Evolutionary conservation across 495 filamentous ascomycete species (phyloP), one percentile per base, ranked within the genome.

Genomic region (Neurospora intermedia): DNA sequence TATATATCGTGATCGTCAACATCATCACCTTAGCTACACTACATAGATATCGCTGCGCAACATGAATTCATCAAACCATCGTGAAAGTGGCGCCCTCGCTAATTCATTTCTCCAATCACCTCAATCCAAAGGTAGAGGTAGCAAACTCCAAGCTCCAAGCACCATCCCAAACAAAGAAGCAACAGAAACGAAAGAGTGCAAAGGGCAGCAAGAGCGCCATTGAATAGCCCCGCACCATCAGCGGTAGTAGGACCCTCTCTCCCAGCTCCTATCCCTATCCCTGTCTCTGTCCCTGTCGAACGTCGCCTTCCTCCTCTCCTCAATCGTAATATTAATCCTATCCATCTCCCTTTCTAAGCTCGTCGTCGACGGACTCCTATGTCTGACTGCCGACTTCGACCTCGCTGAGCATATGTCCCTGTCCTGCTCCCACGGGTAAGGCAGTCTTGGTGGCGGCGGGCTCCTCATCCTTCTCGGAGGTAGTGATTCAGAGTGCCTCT

Each of bases 281-380:
- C 35, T 38, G 10, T 31, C 27, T 2, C 27, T 31, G 16, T 41
- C 59, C 42, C 59, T 35, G 10, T 15, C 38, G 41, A 70, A 43
- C 15, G 40, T 70, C 40, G 70, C 54, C 59, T 42, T 35, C 27
- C 54, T 66, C 38, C 23, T 23, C 35, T 69, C 69, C 69, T 71
- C 72, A 23, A 74, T 76, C 4, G n/a, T 69, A 15, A 74, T 71
- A 43, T 72, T 69, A 23, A 76, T 71, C 27, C 62, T 72, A 38
- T 73, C 75, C 23, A 35, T 40, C 15, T 75, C 75, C 38, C 41
- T 43, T 23, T 75, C 76, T 43, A 43, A 48, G 35, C 72, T 38
- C 27, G 54, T 35, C 27, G 20, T 15, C 16, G 70, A 59, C 16
- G 70, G 45, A 39, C 43, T 69, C 16, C 43, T 43, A 6, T 46